phyloP scores from a whole-genome alignment of 305 asterid species.

The Ajuga reptans region DNA sequence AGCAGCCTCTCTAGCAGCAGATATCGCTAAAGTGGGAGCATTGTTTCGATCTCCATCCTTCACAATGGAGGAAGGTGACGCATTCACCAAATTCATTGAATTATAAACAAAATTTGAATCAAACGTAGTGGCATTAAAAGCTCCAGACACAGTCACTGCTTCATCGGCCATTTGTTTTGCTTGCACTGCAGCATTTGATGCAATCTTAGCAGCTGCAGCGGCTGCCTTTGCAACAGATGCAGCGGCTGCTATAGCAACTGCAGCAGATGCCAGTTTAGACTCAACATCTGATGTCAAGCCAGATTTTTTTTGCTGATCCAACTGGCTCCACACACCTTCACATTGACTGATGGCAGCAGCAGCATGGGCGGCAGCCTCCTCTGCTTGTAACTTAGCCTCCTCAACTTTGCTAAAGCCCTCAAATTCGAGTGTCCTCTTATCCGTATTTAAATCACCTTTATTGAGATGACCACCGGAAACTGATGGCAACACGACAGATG shows the following conservation, averaged over 20 bases:
- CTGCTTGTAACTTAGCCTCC: conserved; percentile 80
- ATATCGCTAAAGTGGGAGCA: conserved; percentile 50
- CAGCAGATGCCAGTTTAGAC: conserved; percentile 75
- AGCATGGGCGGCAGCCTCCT: conserved; percentile 77
- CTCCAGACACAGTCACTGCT: conserved; percentile 39
- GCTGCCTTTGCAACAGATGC: conserved; percentile 97
- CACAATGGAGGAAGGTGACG: conserved; percentile 55
- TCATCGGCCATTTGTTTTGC: conserved; percentile 92
- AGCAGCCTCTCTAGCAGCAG: conserved; percentile 91
- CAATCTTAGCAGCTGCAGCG: conserved; percentile 94
- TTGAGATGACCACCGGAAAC: conserved; percentile 39
- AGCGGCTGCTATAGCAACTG: conserved; percentile 86
- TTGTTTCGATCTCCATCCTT: conserved; percentile 41
- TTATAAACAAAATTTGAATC: conserved; percentile 26
- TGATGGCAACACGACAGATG: conserved; percentile 31
- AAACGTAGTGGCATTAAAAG: conserved; percentile 22
- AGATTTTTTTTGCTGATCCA: conserved; percentile 52
- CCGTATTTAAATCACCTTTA: conserved; percentile 34
- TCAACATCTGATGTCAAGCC: conserved; percentile 60
- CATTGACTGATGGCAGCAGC: conserved; percentile 69
- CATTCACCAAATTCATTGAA: conserved; percentile 36
- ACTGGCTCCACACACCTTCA: conserved; percentile 72
- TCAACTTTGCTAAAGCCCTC: conserved; percentile 56
- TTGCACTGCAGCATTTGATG: conserved; percentile 73
- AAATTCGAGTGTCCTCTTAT: conserved; percentile 34